Evolutionary conservation across 1,284 basidiomycete species (phyloP).

Genomic region (Ceratobasidium sp.): DNA sequence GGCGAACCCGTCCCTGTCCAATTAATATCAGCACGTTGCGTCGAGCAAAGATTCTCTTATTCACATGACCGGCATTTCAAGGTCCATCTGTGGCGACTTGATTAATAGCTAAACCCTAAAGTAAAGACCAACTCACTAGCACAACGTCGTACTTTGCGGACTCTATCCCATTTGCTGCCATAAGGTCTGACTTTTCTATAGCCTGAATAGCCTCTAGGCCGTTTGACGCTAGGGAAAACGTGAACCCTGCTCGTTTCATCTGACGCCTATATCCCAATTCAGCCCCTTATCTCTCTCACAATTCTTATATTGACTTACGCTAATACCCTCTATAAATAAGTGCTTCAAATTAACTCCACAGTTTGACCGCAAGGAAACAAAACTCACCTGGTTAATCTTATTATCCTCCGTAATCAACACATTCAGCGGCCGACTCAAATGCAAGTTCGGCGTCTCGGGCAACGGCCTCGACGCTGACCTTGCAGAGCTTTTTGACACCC

Average conservation of each 20-base stretch:
- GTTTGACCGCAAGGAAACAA: not conserved
- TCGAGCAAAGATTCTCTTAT: not conserved
- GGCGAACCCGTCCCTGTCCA: conserved; percentile 51
- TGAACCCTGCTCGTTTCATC: conserved; percentile 52
- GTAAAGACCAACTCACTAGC: conserved; percentile 47
- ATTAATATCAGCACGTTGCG: too few species aligned
- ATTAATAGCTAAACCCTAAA: not conserved
- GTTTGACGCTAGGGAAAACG: conserved; percentile 51
- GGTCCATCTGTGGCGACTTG: conserved; percentile 53
- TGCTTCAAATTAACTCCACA: not conserved
- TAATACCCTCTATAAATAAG: conserved; percentile 21
- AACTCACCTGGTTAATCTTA: conserved; percentile 48
- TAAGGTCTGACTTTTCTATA: conserved; percentile 44
- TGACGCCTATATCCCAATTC: conserved; percentile 49
- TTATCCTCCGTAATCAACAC: conserved; percentile 55
- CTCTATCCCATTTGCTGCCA: conserved; percentile 15
- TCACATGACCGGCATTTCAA: conserved; percentile 55
- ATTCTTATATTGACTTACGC: not conserved
- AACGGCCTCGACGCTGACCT: conserved; percentile 20
- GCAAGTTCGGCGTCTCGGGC: conserved; percentile 29
- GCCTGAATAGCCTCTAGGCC: conserved; percentile 53
- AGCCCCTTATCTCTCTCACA: too few species aligned
- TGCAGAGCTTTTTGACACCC: conserved; percentile 10
- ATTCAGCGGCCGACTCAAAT: conserved; percentile 21
- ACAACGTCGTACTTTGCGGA: conserved; percentile 51